phyloP scores from a whole-genome alignment of 2,329 filamentous ascomycete genomes.

The Botrytis hyacinthi region DNA sequence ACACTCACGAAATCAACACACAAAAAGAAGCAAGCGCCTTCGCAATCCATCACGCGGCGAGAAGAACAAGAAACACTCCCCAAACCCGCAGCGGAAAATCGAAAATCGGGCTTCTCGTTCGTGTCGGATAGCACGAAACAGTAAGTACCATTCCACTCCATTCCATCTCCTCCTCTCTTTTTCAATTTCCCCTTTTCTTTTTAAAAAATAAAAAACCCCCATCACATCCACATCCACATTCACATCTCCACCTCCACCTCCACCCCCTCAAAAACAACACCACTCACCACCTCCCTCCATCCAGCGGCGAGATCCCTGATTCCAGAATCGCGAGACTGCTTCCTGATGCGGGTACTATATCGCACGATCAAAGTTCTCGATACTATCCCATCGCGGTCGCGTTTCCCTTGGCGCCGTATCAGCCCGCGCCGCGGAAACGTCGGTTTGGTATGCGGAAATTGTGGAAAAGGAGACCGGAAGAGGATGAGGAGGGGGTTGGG shows the following conservation, averaged over 20 bases:
- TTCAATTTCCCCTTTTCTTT: neutral
- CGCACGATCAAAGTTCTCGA: neutral
- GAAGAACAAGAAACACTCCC: neutral
- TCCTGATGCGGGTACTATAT: neutral
- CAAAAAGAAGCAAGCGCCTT: neutral
- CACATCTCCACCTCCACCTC: neutral
- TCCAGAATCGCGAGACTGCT: neutral
- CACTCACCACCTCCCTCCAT: neutral
- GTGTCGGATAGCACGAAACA: conserved; percentile 48
- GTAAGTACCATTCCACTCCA: neutral
- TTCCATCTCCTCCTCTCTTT: neutral
- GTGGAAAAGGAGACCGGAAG: neutral
- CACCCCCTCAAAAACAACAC: neutral
- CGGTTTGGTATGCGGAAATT: neutral
- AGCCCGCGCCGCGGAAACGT: neutral
- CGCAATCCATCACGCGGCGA: neutral
- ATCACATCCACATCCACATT: too few species aligned
- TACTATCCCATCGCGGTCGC: neutral
- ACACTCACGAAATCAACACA: neutral
- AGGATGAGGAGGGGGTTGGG: too few species aligned
- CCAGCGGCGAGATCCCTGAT: neutral
- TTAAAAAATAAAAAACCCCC: too few species aligned
- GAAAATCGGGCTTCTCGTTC: conserved; percentile 41
- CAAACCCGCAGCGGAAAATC: conserved; percentile 21
- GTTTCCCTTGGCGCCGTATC: conserved; percentile 8